Evolutionary conservation across 768 basidiomycete species (phyloP).

Genomic region (Clitopilus hobsonii): DNA sequence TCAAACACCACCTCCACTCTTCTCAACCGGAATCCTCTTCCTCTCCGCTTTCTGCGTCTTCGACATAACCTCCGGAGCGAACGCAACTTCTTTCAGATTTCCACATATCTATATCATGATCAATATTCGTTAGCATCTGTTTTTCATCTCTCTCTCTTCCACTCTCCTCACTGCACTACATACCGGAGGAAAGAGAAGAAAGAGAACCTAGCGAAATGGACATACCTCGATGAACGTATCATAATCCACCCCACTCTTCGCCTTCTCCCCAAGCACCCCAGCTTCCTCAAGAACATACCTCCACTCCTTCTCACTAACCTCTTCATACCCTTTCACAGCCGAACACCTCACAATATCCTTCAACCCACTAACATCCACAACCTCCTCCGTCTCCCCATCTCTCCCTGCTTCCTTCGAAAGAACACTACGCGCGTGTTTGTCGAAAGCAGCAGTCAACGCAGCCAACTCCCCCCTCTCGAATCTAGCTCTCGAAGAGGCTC

Average conservation of each 20-base stretch:
- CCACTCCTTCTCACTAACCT: slow-evolving; percentile 44
- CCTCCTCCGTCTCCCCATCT: slow-evolving; percentile 24
- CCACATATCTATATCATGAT: slow-evolving; percentile 56
- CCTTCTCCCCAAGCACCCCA: slow-evolving; percentile 55
- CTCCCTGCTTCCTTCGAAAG: slow-evolving; percentile 12
- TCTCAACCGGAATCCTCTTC: slow-evolving; percentile 45
- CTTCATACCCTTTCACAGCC: slow-evolving; percentile 51
- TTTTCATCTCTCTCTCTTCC: no score
- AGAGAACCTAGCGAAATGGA: slow-evolving; percentile 6
- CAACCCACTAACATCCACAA: slow-evolving; percentile 35
- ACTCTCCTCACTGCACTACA: no score
- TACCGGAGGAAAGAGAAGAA: no score
- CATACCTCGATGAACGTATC: slow-evolving; percentile 88
- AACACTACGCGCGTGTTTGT: slow-evolving; percentile 12
- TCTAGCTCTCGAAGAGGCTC: slow-evolving; percentile 17
- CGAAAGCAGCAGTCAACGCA: slow-evolving; percentile 34
- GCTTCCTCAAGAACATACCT: slow-evolving; percentile 73
- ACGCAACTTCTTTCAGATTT: slow-evolving; percentile 63
- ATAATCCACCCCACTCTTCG: slow-evolving; percentile 68
- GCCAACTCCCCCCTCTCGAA: slow-evolving; percentile 43
- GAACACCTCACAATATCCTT: slow-evolving; percentile 39
- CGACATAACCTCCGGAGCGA: slow-evolving; percentile 22
- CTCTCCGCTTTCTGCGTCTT: slow-evolving; percentile 21
- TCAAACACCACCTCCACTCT: slow-evolving; percentile 52
- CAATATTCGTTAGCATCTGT: neutral